Percentiles rank a stretch among this genome's conserved stretches.
Conservation (phyloP, 257 asterid species). For the Thymus mandschuricus region DNA sequence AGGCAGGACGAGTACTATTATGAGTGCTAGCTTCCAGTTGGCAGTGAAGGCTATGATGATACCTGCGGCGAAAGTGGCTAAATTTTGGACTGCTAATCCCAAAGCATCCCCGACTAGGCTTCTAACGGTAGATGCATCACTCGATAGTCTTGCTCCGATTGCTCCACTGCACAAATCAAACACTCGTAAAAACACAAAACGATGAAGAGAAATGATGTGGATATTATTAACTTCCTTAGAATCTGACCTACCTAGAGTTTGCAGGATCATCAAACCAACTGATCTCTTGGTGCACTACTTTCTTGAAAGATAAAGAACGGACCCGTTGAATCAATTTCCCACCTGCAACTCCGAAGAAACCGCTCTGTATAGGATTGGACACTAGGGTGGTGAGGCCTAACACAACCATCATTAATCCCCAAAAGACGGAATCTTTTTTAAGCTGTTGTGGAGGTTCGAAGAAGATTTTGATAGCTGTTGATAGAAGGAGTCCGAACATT, state of each 20-base stretch:
- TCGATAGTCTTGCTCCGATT: slow-evolving; percentile 77
- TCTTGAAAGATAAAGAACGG: slow-evolving; percentile 67
- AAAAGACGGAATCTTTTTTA: slow-evolving; percentile 51
- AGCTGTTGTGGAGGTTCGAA: slow-evolving; percentile 60
- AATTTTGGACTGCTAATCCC: slow-evolving; percentile 75
- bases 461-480: slow-evolving; percentile 63
- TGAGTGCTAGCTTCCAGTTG: slow-evolving; percentile 76
- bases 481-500: slow-evolving; percentile 66
- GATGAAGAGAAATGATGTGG: not conserved
- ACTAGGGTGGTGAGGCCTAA: slow-evolving; percentile 45
- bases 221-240: slow-evolving; percentile 17
- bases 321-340: slow-evolving; percentile 68
- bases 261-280: slow-evolving; percentile 91
- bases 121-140: slow-evolving; percentile 73
- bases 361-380: slow-evolving; percentile 62
- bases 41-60: slow-evolving; percentile 68
- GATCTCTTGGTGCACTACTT: slow-evolving; percentile 81
- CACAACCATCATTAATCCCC: slow-evolving; percentile 59
- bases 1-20: slow-evolving; percentile 57
- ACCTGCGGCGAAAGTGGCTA: slow-evolving; percentile 62
- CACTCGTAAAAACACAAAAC: not conserved
- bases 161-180: slow-evolving; percentile 66
- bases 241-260: slow-evolving; percentile 67
- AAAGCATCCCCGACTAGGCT: slow-evolving; percentile 79
- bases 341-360: slow-evolving; percentile 82